Base-by-base conservation (phyloP, 2,329 filamentous ascomycete species). In the Pseudocercospora cruenta region DNA sequence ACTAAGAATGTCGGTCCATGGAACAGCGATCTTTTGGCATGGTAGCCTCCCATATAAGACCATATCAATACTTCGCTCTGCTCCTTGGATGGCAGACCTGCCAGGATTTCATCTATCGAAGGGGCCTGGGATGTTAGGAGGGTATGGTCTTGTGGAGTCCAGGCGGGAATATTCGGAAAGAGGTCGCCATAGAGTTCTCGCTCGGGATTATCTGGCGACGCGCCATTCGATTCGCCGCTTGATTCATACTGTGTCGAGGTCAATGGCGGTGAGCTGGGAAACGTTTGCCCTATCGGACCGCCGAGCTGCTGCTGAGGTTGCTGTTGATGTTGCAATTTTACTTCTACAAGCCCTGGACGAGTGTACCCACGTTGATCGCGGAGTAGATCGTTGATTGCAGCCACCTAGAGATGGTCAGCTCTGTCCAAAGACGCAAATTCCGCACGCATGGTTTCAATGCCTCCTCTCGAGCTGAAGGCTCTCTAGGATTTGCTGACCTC, bases 1-100 rank as follows among this genome's bases (percentile, higher is more conserved):
- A 69, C 63, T 24, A 70, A 26, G 45, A 71, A 70, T 2, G 60
- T 55, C 3, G 65, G 66, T 26, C 66, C 68, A 33, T 71, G 65
- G 53, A 71, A 70, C 1, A 71, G 36, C 1, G 62, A 63, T 43
- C 65, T 58, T 33, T 70, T 71, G 14, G 68, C 68, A 58, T 71
- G 70, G 47, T 69, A 71, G 9, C 70, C 70, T n/a, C 64, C 63
- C 65, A 71, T 67, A 33, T 71, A 71, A 6, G 62, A 63, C 67
- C 66, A 69, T 24, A 71, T 68, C 54, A 71, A 49, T 6, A 70
- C 70, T 62, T 70, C 68, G 22, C 65, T 66, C 55, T 70, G 70
- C 51, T 69, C 70, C n/a, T 66, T 67, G 12, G 59, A 54, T 21
- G 68, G 69, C 21, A 69, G 45, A 6, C 63, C 68, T 1, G 68